Evolutionary conservation across 768 basidiomycete genomes (phyloP).

Genomic region (Daedaleopsis nitida): DNA sequence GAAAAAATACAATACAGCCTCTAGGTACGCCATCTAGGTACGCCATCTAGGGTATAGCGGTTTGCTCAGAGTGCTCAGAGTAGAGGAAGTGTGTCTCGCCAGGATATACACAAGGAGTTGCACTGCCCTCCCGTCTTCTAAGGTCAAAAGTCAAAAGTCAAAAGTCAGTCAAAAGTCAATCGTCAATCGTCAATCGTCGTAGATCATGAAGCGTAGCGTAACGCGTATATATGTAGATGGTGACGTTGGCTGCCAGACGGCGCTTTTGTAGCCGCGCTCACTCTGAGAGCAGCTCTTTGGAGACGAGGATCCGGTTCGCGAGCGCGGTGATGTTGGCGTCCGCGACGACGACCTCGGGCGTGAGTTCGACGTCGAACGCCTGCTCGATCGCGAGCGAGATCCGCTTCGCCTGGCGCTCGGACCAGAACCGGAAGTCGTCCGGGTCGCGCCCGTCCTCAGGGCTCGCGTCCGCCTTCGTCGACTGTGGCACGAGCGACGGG

Average conservation of each 20-base stretch:
- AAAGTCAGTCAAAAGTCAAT: background rate
- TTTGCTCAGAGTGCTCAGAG: too few species aligned
- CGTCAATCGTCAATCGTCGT: background rate
- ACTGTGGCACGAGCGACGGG: conserved; percentile 75
- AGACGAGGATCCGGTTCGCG: conserved; percentile 80
- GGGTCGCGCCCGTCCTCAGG: conserved; percentile 61
- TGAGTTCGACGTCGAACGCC: conserved; percentile 87
- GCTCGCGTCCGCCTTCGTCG: conserved; percentile 50
- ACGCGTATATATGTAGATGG: background rate
- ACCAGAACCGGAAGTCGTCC: conserved; percentile 96
- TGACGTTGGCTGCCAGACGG: too few species aligned
- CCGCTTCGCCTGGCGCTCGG: conserved; percentile 83
- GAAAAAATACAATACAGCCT: too few species aligned
- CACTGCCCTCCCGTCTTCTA: too few species aligned
- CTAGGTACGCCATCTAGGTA: too few species aligned
- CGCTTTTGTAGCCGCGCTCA: background rate
- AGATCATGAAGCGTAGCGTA: background rate
- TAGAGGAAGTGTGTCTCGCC: too few species aligned
- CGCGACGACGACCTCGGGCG: conserved; percentile 87
- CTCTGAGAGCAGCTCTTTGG: conserved; percentile 40
- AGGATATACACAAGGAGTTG: too few species aligned
- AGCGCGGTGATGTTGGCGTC: conserved; percentile 91
- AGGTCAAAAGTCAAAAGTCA: too few species aligned
- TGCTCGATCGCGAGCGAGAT: conserved; percentile 80
- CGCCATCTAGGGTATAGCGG: too few species aligned